Conservation (phyloP, 1,139 yeast species). For the Sugiyamaella sp. region DNA sequence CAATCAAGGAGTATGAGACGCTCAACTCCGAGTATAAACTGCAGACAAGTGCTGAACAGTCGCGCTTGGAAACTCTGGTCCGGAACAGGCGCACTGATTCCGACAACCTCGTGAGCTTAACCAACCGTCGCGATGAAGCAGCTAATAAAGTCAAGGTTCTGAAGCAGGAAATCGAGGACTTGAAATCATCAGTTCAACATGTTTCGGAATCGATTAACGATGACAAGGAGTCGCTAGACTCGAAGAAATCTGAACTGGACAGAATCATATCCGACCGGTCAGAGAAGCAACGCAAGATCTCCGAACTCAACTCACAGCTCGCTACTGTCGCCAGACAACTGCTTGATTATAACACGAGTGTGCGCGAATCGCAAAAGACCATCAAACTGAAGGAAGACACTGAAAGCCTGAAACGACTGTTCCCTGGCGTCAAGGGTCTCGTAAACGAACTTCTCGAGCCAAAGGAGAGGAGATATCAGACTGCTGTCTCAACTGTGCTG, state of each 20-base stretch:
- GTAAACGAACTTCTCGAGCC: slow-evolving; percentile 83
- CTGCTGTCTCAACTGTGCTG: slow-evolving; percentile 76
- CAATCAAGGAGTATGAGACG: slow-evolving; percentile 59
- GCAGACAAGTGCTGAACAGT: slow-evolving; percentile 37
- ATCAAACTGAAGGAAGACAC: slow-evolving; percentile 72
- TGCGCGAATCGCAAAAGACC: slow-evolving; percentile 75
- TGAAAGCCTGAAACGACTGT: slow-evolving; percentile 62
- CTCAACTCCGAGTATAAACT: slow-evolving; percentile 56
- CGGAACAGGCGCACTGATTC: slow-evolving; percentile 37
- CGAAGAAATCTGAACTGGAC: slow-evolving; percentile 50
- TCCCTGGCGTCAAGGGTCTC: slow-evolving; percentile 83
- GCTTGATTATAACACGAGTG: slow-evolving; percentile 73
- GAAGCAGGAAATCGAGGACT: slow-evolving; percentile 42
- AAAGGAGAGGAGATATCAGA: slow-evolving; percentile 69
- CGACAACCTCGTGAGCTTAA: slow-evolving; percentile 35
- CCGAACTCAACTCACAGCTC: slow-evolving; percentile 62
- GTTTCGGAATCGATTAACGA: slow-evolving; percentile 37
- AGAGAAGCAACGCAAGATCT: slow-evolving; percentile 52
- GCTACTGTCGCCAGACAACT: slow-evolving; percentile 62
- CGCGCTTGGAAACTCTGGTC: slow-evolving; percentile 33
- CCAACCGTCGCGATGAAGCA: slow-evolving; percentile 38
- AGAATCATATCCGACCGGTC: slow-evolving; percentile 52
- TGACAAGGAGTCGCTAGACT: slow-evolving; percentile 42
- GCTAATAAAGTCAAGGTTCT: slow-evolving; percentile 29
- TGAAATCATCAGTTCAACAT: slow-evolving; percentile 26